phyloP scores from a whole-genome alignment of 768 basidiomycete genomes.

The Pleurotus salmoneostramineus region DNA sequence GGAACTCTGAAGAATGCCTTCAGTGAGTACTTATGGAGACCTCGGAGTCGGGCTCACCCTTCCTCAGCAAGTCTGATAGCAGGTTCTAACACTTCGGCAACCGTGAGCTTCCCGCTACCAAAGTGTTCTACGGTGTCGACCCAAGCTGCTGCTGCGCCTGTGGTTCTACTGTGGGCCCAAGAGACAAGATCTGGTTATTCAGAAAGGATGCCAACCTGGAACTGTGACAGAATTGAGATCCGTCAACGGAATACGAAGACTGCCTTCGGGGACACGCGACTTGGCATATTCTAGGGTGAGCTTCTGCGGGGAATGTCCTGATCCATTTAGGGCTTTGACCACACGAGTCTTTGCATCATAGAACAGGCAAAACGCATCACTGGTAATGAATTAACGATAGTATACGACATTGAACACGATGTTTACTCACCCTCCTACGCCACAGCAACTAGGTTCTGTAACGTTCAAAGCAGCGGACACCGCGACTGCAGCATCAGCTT shows the following conservation, averaged over 20 bases:
- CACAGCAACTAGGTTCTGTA: constrained; percentile 83
- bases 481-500: constrained; percentile 94
- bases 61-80: constrained; percentile 91
- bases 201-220: constrained; percentile 43
- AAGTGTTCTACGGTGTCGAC: constrained; percentile 81
- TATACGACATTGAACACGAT: no score
- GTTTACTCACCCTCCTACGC: constrained; percentile 78
- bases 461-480: constrained; percentile 90
- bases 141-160: constrained; percentile 95
- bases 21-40: no score
- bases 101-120: constrained; percentile 65
- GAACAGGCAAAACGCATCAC: constrained; percentile 91
- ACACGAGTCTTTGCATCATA: constrained; percentile 80
- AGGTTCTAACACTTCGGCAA: constrained; percentile 76
- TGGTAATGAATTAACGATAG: constrained; percentile 20
- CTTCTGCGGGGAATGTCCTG: constrained; percentile 80
- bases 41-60: constrained; percentile 46
- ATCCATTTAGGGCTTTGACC: constrained; percentile 90
- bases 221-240: constrained; percentile 93
- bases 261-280: constrained; percentile 62
- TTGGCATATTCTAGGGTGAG: constrained; percentile 73
- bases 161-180: no score
- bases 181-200: no score
- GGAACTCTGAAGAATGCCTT: constrained; percentile 53
- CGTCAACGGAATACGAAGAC: constrained; percentile 61